Evolutionary conservation across 805 yeast genomes (phyloP).

Genomic region (Candida lessepsii): DNA sequence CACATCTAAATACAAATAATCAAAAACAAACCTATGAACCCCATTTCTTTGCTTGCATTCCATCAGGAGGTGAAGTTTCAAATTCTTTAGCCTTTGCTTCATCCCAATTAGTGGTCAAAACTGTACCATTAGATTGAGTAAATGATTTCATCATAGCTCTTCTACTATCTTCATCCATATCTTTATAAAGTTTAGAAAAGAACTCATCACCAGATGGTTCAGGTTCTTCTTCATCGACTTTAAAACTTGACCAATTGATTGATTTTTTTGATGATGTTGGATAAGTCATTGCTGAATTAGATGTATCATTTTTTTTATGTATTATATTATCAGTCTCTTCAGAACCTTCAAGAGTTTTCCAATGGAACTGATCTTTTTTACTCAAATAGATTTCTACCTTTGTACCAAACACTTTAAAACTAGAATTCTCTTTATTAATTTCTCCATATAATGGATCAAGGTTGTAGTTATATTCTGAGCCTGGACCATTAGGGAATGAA

Average conservation of each 20-base stretch:
- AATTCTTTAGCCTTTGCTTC: slow-evolving; percentile 70
- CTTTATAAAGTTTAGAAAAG: slow-evolving; percentile 69
- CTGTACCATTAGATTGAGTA: slow-evolving; percentile 91
- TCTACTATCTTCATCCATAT: slow-evolving; percentile 81
- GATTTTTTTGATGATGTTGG: slow-evolving; percentile 65
- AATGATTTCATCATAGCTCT: slow-evolving; percentile 97
- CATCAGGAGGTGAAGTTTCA: slow-evolving; percentile 73
- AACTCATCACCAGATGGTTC: slow-evolving; percentile 60
- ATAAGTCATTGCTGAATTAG: slow-evolving; percentile 33
- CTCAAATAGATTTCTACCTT: slow-evolving; percentile 69
- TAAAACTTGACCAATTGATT: slow-evolving; percentile 65
- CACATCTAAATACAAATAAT: too few species aligned
- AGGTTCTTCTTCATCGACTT: slow-evolving; percentile 43
- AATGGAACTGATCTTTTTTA: slow-evolving; percentile 47
- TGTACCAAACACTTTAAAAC: slow-evolving; percentile 58
- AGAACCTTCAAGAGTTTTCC: slow-evolving; percentile 53
- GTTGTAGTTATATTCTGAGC: slow-evolving; percentile 57
- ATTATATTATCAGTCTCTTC: slow-evolving; percentile 6
- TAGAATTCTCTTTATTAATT: slow-evolving; percentile 48
- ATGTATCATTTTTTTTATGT: slow-evolving; percentile 10
- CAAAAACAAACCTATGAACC: too few species aligned
- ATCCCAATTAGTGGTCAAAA: slow-evolving; percentile 89
- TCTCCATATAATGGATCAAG: slow-evolving; percentile 52
- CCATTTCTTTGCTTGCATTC: slow-evolving; percentile 62
- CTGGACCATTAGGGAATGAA: slow-evolving; percentile 47